Evolutionary conservation across 495 filamentous ascomycete species (phyloP), one percentile per base, ranked within the genome.

Genomic region (Pseudomonodictys pantanalensis): DNA sequence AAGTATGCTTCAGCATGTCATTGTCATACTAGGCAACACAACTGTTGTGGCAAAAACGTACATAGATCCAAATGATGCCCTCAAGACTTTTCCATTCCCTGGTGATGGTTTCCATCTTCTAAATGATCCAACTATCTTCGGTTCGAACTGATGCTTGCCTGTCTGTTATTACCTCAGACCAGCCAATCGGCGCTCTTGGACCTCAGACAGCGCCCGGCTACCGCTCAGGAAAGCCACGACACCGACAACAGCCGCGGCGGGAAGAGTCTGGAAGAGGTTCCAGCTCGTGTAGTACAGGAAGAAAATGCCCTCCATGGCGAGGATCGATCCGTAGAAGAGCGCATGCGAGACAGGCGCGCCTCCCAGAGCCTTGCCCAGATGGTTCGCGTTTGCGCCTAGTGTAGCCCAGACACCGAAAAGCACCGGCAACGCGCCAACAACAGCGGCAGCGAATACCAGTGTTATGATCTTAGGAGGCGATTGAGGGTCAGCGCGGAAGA

Each of bases 221-320:
- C 93, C 95, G 72, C 90, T 95, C 39, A 97, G 73, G 68, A 95
- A 91, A 22, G 88, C 82, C 52, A 91, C 83, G 42, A 78, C 72
- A 20, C 86, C 86, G 48, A 88, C 81, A 39, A 81, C 75, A 30
- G 78, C 81, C 61, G 83, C 83, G 49, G 84, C 85, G 9, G 91
- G 91, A 35, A 98, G 80, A 25, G 81, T 82, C 77, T 95, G 87
- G 81, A 97, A 98, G 43, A 98, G 77, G 65, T 86, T 96, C 93
- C 92, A 97, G 64, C 76, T 86, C 28, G 81, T 88, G 71, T 97
- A 98, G 79, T 98, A 98, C 71, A 96, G 72, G 79, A 91, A 91
- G 76, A 97, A 97, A 63, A 96, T 83, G 7, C 82, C 88, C 73
- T 98, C 93, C 77, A 98, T 85, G 11, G 84, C 82, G 24, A 96